Base-by-base conservation (phyloP, 1,284 basidiomycete genomes). In the Paramarasmius palmivorus region DNA sequence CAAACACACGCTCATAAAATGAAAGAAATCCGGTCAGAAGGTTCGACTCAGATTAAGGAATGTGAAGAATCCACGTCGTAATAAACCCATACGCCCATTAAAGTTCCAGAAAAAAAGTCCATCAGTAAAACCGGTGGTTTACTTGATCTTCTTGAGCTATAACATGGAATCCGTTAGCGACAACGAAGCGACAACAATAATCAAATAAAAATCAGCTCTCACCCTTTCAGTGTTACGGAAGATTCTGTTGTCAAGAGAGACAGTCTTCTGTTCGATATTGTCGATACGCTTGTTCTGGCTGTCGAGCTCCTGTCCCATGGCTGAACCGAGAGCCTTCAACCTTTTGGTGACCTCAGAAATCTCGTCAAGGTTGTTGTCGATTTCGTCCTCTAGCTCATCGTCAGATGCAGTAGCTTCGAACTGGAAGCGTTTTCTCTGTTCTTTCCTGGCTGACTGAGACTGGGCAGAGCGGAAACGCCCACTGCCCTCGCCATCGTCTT, bases 401-500 rank as follows among this genome's bases (percentile, higher is more conserved):
- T 99, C 97, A n/a, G 91, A 94, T 15, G 83, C 92, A 35, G 88
- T 92, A n/a, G 88, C 87, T 61, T 99, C 96, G 63, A 98, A 98
- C 70, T 98, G 95, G 70, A 87, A 99, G 25, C 92, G 82, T 65
- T 87, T 83, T 57, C 92, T 76, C 66, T 92, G 88, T 46, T 90
- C 86, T 66, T 87, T 84, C 59, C 80, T 73, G 14, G 67, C 65
- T 19, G 72, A 65, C 50, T 78, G 68, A 60, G 87, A 78, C 46
- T 76, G 73, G 12, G 73, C 68, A 2, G 79, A 79, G 61, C 68
- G 74, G 57, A 73, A 70, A 37, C 80, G 77, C 50, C 75, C 68
- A 22, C 73, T 66, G 49, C 74, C 81, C 22, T 79, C 81, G n/a
- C 77, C 75, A 2, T 34, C 41, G 17, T 61, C 63, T 9, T 71